Conservation (phyloP, 202 grass and related monocot genomes). For the Carex sylvatica region DNA sequence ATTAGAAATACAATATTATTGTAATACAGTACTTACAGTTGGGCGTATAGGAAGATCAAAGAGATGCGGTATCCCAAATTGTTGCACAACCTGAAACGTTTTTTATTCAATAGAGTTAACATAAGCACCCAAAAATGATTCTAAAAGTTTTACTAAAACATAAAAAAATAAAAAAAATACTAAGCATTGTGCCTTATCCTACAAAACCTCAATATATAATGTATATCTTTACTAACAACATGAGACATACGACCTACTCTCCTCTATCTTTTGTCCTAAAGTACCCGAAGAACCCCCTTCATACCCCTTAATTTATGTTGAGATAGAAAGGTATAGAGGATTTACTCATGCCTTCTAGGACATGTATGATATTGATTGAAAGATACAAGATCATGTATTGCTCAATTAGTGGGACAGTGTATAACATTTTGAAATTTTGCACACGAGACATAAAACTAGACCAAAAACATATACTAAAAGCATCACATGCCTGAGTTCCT, state of each 20-base stretch:
- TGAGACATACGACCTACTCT: neutral
- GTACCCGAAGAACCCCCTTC: neutral
- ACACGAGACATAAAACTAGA: slow-evolving; percentile 20
- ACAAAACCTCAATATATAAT: neutral
- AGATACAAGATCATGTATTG: neutral
- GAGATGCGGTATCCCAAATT: slow-evolving; percentile 96
- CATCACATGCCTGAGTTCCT: slow-evolving; percentile 69
- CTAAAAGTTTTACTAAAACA: neutral
- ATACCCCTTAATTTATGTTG: neutral
- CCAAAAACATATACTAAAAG: slow-evolving; percentile 9
- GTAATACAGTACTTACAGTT: slow-evolving; percentile 54
- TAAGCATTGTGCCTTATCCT: neutral
- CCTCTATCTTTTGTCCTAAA: neutral
- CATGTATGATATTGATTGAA: neutral
- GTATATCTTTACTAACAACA: neutral
- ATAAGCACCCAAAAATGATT: neutral
- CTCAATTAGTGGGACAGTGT: neutral
- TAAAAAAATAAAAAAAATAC: neutral
- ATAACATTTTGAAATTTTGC: slow-evolving; percentile 16
- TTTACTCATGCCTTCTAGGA: neutral
- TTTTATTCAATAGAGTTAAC: neutral
- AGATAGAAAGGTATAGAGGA: neutral
- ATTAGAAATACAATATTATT: neutral
- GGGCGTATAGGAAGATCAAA: slow-evolving; percentile 91
- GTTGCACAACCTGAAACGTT: slow-evolving; percentile 85